Evolutionary conservation across 805 yeast species (phyloP).

Genomic region (Pichia eremophila): DNA sequence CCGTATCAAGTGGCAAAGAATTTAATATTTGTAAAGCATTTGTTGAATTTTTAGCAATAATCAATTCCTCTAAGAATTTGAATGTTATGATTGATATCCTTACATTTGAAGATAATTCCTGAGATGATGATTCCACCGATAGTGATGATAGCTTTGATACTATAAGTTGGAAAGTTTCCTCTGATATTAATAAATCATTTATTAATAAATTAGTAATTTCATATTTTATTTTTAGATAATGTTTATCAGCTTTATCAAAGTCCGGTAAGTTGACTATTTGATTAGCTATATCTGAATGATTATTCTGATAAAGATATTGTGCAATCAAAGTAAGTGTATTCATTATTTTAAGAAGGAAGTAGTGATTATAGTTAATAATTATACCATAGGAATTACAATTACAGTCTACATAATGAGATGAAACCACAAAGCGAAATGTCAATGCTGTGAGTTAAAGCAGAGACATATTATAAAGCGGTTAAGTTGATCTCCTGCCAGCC

Average conservation of each 20-base stretch:
- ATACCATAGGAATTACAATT: too few relatives aligned
- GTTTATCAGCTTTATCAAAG: not conserved
- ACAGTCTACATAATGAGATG: slow-evolving; percentile 6
- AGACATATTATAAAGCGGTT: slow-evolving; percentile 22
- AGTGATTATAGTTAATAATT: too few relatives aligned
- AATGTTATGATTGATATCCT: slow-evolving; percentile 1
- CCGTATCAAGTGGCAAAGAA: slow-evolving; percentile 4
- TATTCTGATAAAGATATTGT: slow-evolving; percentile 1
- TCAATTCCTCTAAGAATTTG: slow-evolving; percentile 3
- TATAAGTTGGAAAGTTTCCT: too few relatives aligned
- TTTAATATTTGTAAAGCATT: not conserved
- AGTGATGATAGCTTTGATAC: too few relatives aligned
- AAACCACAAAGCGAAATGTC: slow-evolving; percentile 27
- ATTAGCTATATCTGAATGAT: not conserved
- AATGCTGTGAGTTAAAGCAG: slow-evolving; percentile 6
- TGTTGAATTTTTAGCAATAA: slow-evolving; percentile 2
- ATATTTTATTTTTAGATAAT: not conserved
- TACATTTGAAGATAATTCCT: not conserved
- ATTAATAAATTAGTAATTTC: not conserved
- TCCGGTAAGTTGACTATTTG: slow-evolving; percentile 1
- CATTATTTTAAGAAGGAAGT: not conserved
- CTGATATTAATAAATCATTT: not conserved
- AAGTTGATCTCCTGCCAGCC: slow-evolving; percentile 30
- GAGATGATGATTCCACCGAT: not conserved
- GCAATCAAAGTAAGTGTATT: slow-evolving; percentile 5